Evolutionary conservation across 1,284 basidiomycete genomes (phyloP).

Genomic region (Ceratobasidium theobromae): DNA sequence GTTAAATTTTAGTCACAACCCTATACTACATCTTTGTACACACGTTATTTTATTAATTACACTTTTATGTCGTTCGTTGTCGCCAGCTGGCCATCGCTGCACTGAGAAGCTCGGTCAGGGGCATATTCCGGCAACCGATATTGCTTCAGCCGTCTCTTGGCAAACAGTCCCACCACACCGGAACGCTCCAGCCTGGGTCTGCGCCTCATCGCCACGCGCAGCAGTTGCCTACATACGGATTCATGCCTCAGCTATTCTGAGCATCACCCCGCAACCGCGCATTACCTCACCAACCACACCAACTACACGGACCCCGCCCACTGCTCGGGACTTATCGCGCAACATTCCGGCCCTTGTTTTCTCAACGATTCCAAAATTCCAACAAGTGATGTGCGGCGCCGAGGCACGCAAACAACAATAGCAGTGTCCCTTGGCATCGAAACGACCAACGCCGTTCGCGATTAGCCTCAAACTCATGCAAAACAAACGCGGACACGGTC

Average conservation of each 20-base stretch:
- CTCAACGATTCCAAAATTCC: too few relatives aligned
- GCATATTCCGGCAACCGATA: conserved; percentile 16
- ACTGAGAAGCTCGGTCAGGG: conserved; percentile 4
- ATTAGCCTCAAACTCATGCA: background rate
- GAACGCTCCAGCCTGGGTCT: background rate
- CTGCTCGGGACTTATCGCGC: conserved; percentile 19
- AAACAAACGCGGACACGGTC: too few relatives aligned
- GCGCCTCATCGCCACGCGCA: conserved; percentile 22
- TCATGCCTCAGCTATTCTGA: background rate
- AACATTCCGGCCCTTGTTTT: background rate
- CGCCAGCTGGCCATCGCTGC: background rate
- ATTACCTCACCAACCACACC: background rate
- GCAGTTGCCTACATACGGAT: background rate
- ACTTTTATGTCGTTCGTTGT: background rate
- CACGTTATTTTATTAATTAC: too few relatives aligned
- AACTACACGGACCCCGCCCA: conserved; percentile 6
- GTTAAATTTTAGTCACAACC: too few relatives aligned
- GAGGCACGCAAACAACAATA: too few relatives aligned
- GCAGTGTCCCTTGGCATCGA: too few relatives aligned
- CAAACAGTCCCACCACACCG: conserved; percentile 27
- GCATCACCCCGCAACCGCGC: too few relatives aligned
- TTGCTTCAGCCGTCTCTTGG: conserved; percentile 13
- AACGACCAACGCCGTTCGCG: background rate
- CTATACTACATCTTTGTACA: too few relatives aligned
- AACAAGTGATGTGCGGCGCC: too few relatives aligned